These are phyloP conservation scores for Sarcocystis neurona DNA, from an alignment of 169 alveolate species.

Conservation along the genomic window DNA sequence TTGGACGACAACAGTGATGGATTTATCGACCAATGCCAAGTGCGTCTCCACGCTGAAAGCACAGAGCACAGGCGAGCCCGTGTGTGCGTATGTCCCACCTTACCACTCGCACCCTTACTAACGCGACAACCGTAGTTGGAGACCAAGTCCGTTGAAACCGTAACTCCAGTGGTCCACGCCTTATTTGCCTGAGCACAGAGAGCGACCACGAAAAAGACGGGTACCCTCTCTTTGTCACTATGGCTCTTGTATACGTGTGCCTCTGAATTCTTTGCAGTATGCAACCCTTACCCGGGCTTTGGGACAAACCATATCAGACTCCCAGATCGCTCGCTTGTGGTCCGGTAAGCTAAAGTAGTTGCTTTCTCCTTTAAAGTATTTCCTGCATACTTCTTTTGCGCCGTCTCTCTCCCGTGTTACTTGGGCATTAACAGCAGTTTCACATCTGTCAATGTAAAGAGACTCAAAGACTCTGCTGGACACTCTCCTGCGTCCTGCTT, in stretches of 20 bases:
- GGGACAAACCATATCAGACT: constrained; percentile 26
- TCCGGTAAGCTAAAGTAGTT: neutral
- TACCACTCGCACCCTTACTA: neutral
- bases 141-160: neutral
- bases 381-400: neutral
- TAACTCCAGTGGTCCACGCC: neutral
- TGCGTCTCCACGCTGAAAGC: neutral
- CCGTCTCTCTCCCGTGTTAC: neutral
- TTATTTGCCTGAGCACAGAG: neutral
- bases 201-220: neutral
- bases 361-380: neutral
- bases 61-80: neutral
- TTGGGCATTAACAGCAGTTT: neutral
- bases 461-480: no score
- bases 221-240: neutral
- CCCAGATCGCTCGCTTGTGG: neutral
- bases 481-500: no score
- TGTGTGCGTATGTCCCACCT: neutral
- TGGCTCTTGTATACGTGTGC: neutral
- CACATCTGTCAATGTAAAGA: neutral
- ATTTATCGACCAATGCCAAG: constrained; percentile 23
- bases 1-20: constrained; percentile 42
- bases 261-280: neutral
- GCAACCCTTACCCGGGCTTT: constrained; percentile 16
- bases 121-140: neutral